Evolutionary conservation across 441 rosid species (phyloP).

Genomic region (Populus hybrid): DNA sequence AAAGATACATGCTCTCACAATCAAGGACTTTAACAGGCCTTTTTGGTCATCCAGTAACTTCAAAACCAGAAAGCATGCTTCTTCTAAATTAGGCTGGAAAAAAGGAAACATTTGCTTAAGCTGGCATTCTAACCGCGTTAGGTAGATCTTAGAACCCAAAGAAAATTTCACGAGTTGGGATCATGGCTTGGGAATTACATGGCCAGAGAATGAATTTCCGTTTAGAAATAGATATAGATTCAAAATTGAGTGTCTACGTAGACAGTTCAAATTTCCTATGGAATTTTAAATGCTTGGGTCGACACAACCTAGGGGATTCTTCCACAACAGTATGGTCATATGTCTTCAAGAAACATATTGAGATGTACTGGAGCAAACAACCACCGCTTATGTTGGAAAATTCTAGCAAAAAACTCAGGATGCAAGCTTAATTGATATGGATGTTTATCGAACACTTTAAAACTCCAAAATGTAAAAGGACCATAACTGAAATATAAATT

Average conservation of each 20-base stretch:
- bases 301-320: neutral
- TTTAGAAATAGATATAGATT: neutral
- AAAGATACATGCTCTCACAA: neutral
- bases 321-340: neutral
- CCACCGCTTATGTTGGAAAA: neutral
- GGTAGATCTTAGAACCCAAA: neutral
- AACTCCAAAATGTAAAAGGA: neutral
- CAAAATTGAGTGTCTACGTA: neutral
- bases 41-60: neutral
- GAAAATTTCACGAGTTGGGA: neutral
- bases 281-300: too few species aligned
- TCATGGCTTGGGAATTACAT: neutral
- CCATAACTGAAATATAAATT: neutral
- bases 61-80: neutral
- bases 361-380: neutral
- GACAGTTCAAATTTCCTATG: neutral
- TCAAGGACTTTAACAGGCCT: neutral
- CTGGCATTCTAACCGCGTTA: too few species aligned
- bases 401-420: too few species aligned
- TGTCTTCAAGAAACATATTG: neutral
- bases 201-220: neutral
- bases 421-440: too few species aligned
- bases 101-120: too few species aligned
- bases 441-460: too few species aligned
- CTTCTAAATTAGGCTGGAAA: too few species aligned